These are phyloP conservation scores for Aspergillus fijiensis DNA, from an alignment of 2,329 filamentous ascomycete species.

Conservation along the genomic window DNA sequence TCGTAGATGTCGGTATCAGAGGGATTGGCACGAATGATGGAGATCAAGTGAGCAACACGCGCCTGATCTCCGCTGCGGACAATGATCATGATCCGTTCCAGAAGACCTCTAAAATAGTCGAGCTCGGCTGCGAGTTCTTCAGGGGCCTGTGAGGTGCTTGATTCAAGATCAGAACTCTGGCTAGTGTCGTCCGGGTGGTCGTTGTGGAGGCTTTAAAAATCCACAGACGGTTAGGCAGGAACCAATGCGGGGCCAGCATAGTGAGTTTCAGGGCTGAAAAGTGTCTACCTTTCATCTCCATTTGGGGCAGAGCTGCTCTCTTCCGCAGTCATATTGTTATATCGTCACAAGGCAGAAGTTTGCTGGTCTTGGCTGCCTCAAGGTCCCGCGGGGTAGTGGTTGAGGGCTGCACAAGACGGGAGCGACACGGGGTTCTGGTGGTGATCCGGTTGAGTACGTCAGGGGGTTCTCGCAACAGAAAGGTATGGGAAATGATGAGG, in stretches of 20 bases:
- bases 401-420: not conserved
- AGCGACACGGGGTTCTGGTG: not conserved
- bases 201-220: constrained; percentile 9
- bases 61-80: constrained; percentile 25
- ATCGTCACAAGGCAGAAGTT: not conserved
- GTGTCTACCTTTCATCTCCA: not conserved
- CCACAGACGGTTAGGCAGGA: not conserved
- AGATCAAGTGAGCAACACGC: constrained; percentile 24
- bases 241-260: not conserved
- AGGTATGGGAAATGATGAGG: not conserved
- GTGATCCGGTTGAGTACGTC: not conserved
- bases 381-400: not conserved
- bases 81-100: constrained; percentile 26
- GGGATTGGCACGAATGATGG: constrained; percentile 30
- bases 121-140: constrained; percentile 11
- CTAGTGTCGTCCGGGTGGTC: constrained; percentile 10
- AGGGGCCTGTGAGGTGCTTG: not conserved
- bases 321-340: not conserved
- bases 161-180: constrained; percentile 5
- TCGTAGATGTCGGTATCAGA: constrained; percentile 28
- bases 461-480: not conserved
- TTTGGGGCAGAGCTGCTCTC: not conserved
- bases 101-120: constrained; percentile 28
- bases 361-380: not conserved
- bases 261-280: not conserved